Percentiles rank a stretch among this genome's conserved stretches.
Conservation (phyloP, 345 rosid species). For the Eutrema japonicum region DNA sequence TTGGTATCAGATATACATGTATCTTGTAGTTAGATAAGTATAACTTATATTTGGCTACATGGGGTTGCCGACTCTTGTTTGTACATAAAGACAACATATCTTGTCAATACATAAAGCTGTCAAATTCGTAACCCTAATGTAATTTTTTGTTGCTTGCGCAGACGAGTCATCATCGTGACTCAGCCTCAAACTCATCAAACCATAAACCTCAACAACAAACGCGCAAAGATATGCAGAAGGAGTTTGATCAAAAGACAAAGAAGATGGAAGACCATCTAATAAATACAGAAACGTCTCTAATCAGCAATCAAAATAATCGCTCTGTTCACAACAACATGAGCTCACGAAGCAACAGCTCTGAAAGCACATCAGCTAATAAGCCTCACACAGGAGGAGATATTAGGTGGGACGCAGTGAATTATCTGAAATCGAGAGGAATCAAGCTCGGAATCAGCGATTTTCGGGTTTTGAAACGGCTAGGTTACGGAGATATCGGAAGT, state of each 20-base stretch:
- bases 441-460: slow-evolving; percentile 56
- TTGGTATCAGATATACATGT: slow-evolving; percentile 13
- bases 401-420: slow-evolving; percentile 59
- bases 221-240: slow-evolving; percentile 25
- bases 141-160: slow-evolving; percentile 9
- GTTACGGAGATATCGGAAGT: slow-evolving; percentile 92
- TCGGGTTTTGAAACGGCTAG: slow-evolving; percentile 67
- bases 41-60: background rate
- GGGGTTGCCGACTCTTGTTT: slow-evolving; percentile 1
- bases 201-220: slow-evolving; percentile 24
- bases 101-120: background rate
- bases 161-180: slow-evolving; percentile 31
- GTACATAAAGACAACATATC: background rate
- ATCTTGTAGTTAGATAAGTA: slow-evolving; percentile 3
- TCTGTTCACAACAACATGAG: slow-evolving; percentile 9
- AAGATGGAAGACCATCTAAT: background rate
- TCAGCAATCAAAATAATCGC: slow-evolving; percentile 6
- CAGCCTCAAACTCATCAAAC: slow-evolving; percentile 24
- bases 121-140: slow-evolving; percentile 3
- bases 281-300: slow-evolving; percentile 13
- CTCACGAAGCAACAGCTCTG: slow-evolving; percentile 33
- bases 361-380: slow-evolving; percentile 36
- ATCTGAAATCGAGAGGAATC: slow-evolving; percentile 31
- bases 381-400: slow-evolving; percentile 55
- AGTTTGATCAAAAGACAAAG: slow-evolving; percentile 24